phyloP scores from a whole-genome alignment of 2,329 filamentous ascomycete species.

The Fusarium pseudoanthophilum region DNA sequence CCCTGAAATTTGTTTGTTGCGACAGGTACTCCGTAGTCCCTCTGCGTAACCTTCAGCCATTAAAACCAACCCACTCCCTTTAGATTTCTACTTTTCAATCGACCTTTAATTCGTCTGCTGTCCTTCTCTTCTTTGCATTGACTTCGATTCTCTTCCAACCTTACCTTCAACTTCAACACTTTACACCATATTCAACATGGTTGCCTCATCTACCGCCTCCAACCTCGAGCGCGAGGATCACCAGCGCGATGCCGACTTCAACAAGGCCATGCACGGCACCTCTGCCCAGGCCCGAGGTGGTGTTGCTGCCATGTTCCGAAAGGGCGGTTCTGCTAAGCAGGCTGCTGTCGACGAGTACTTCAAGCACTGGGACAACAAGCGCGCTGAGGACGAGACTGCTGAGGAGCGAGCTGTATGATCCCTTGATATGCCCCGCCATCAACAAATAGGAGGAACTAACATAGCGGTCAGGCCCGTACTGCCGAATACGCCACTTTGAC shows the following conservation, averaged over 20 bases:
- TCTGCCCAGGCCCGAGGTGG: slow-evolving; percentile 77
- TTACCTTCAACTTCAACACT: slow-evolving; percentile 20
- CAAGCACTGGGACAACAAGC: slow-evolving; percentile 95
- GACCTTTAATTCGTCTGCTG: slow-evolving; percentile 25
- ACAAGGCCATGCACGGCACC: slow-evolving; percentile 83
- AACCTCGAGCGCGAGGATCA: slow-evolving; percentile 85
- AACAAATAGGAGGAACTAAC: slow-evolving; percentile 34
- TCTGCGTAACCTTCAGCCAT: slow-evolving; percentile 35
- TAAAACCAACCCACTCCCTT: slow-evolving; percentile 42
- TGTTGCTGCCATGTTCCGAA: slow-evolving; percentile 84
- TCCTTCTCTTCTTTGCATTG: slow-evolving; percentile 2
- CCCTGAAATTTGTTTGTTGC: slow-evolving; percentile 47
- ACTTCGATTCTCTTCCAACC: slow-evolving; percentile 4
- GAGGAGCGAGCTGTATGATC: slow-evolving; percentile 78
- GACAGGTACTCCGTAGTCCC: slow-evolving; percentile 37
- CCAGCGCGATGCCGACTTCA: slow-evolving; percentile 87
- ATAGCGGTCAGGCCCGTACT: slow-evolving; percentile 71
- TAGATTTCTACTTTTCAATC: slow-evolving; percentile 22
- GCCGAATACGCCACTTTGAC: slow-evolving; percentile 94
- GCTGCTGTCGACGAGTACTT: slow-evolving; percentile 91
- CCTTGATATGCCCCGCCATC: slow-evolving; percentile 27
- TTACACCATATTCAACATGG: slow-evolving; percentile 55
- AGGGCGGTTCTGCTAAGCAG: slow-evolving; percentile 79
- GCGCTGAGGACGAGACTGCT: slow-evolving; percentile 80
- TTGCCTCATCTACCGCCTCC: slow-evolving; percentile 51